Base-by-base conservation (phyloP, 2,329 filamentous ascomycete genomes). In the Exserohilum rostratum region DNA sequence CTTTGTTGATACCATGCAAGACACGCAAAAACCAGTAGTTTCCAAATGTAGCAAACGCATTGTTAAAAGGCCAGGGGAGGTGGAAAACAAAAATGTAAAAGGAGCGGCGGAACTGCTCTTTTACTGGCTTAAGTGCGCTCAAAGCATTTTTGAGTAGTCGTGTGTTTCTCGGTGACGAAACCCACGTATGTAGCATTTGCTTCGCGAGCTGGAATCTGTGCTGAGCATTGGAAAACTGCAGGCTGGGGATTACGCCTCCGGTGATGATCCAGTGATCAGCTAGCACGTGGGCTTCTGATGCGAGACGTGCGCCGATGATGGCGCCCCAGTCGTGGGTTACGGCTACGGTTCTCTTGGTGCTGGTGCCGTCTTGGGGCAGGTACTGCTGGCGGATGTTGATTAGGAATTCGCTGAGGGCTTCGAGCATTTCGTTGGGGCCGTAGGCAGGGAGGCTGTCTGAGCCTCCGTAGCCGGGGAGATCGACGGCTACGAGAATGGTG, bases 381-480 rank as follows among this genome's bases (percentile, higher is more conserved):
- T 83, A 84, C 43, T 74, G 73, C 27, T 75, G 68, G 57, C 83
- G 77, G 61, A 85, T 77, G 0, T 75, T 73, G 7, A 84, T 62
- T 30, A 86, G 78, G 57, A 84, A 83, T 50, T 82, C 81, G 0
- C 79, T 76, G 51, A 87, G 64, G 6, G 77, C 73, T 62, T 86
- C 83, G 40, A 86, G 70, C 7, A 86, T 75, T 35, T 79, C 73
- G 11, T 82, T 78, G 1, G 82, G 74, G 2, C 77, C 75, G 60
- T 85, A 86, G 42, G 73, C 65, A 1, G 76, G 66, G 51, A 86
- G 68, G 45, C 76, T 76, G 57, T 85, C 83, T 51, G 80, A 85
- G 9, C 84, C 84, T 31, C 84, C 84, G 57, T 82, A 86, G 1
- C 84, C 84, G 15, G 84, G 84, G 6, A 87, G 67, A 63, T 86